These are phyloP conservation scores for Raphanus sativus DNA, from an alignment of 345 rosid genomes.

Conservation along the genomic window DNA sequence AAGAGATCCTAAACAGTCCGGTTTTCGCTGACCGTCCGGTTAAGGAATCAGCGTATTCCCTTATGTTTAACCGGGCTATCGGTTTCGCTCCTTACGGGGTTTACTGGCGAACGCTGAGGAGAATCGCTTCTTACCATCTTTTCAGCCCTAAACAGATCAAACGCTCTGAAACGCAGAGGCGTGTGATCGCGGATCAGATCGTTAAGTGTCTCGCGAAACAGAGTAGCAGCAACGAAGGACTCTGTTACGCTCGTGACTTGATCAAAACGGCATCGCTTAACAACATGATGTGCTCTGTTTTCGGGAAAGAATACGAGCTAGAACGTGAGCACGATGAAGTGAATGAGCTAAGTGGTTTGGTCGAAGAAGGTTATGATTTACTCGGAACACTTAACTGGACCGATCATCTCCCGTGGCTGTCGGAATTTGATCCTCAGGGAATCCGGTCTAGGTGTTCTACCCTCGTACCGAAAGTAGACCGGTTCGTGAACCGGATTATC, in stretches of 20 bases:
- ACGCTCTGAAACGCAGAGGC: slow-evolving; percentile 49
- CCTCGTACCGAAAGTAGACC: slow-evolving; percentile 68
- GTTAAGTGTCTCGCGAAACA: slow-evolving; percentile 28
- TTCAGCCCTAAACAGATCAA: slow-evolving; percentile 63
- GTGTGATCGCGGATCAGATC: slow-evolving; percentile 52
- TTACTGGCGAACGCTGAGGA: slow-evolving; percentile 69
- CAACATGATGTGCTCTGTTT: slow-evolving; percentile 75
- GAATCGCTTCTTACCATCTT: slow-evolving; percentile 61
- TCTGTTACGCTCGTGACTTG: slow-evolving; percentile 44
- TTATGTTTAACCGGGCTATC: slow-evolving; percentile 72
- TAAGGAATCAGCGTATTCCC: slow-evolving; percentile 67
- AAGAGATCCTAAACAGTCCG: slow-evolving; percentile 63
- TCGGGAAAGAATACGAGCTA: slow-evolving; percentile 54
- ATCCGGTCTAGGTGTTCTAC: slow-evolving; percentile 59
- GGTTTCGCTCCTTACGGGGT: slow-evolving; percentile 74
- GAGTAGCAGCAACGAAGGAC: slow-evolving; percentile 8
- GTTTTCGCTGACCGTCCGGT: slow-evolving; percentile 80
- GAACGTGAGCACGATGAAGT: slow-evolving; percentile 43
- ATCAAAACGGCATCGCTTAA: slow-evolving; percentile 67
- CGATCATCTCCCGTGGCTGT: slow-evolving; percentile 68
- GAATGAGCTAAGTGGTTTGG: slow-evolving; percentile 48
- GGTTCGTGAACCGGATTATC: slow-evolving; percentile 57
- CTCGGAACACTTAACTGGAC: slow-evolving; percentile 68
- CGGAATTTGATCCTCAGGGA: slow-evolving; percentile 62
- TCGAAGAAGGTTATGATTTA: slow-evolving; percentile 70